Percentiles rank a stretch among this genome's conserved stretches.
These are phyloP conservation scores for Metschnikowia chrysomelidarum DNA, from an alignment of 805 yeast genomes.

Conservation along the genomic window DNA sequence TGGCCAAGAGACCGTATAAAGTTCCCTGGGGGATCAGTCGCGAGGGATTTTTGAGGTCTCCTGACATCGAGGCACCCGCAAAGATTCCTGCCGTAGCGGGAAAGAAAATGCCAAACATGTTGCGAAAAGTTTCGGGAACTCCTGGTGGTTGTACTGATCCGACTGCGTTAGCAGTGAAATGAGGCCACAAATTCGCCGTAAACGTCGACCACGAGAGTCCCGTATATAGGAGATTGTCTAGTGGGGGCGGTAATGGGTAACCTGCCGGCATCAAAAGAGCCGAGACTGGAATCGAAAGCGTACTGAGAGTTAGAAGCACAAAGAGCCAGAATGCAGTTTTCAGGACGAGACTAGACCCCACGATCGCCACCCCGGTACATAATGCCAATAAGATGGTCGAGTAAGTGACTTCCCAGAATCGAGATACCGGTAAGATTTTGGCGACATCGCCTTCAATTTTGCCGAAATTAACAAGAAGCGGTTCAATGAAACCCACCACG, in stretches of 20 bases:
- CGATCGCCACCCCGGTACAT: constrained; percentile 74
- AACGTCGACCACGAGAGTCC: constrained; percentile 75
- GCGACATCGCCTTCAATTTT: constrained; percentile 51
- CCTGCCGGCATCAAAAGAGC: constrained; percentile 60
- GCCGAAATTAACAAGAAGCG: constrained; percentile 79
- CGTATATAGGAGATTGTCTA: constrained; percentile 49
- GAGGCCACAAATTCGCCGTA: constrained; percentile 66
- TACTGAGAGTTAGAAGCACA: constrained; percentile 62
- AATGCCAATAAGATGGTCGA: constrained; percentile 65
- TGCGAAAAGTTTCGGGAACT: constrained; percentile 68
- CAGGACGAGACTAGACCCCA: constrained; percentile 80
- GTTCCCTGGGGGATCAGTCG: constrained; percentile 94
- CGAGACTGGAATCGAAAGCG: constrained; percentile 80
- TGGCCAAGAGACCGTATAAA: constrained; percentile 71
- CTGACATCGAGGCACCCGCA: constrained; percentile 99
- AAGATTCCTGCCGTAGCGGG: constrained; percentile 98
- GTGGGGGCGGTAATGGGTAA: constrained; percentile 49
- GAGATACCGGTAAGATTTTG: constrained; percentile 64
- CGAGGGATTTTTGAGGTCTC: constrained; percentile 84
- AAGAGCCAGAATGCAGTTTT: constrained; percentile 78
- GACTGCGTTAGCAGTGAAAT: constrained; percentile 87
- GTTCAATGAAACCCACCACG: constrained; percentile 94
- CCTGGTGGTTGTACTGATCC: constrained; percentile 64
- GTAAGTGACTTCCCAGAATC: constrained; percentile 66
- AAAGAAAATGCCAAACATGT: constrained; percentile 91